Percentiles rank a stretch among this genome's conserved stretches.
Evolutionary conservation across 2,329 filamentous ascomycete genomes (phyloP).

Genomic region (Fusarium multiceps): DNA sequence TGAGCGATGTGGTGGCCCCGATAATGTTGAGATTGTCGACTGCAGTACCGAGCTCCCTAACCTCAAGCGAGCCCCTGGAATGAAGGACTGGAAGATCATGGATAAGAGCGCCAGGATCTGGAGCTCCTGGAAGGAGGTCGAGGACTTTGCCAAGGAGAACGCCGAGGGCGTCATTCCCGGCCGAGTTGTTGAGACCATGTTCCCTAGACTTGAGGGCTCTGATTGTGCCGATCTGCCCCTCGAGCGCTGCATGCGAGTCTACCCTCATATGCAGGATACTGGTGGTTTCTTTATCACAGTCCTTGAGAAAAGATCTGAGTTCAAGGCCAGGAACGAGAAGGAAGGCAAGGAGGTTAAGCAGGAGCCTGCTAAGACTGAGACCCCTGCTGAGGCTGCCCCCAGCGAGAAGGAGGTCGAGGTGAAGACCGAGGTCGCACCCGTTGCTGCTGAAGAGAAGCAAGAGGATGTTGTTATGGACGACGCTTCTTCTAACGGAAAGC

Average conservation of each 20-base stretch:
- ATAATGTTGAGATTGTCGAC: conserved; percentile 86
- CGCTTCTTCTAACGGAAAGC: conserved; percentile 50
- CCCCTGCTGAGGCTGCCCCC: conserved; percentile 20
- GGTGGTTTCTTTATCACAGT: conserved; percentile 98
- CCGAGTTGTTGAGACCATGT: conserved; percentile 84
- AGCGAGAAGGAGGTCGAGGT: conserved; percentile 39
- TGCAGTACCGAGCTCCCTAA: conserved; percentile 81
- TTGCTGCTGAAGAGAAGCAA: conserved; percentile 30
- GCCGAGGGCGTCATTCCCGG: conserved; percentile 67
- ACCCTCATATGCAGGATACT: conserved; percentile 95
- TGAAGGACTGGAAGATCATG: conserved; percentile 90
- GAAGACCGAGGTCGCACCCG: conserved; percentile 42
- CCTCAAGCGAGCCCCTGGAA: conserved; percentile 79
- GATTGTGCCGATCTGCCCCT: conserved; percentile 76
- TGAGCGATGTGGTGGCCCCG: conserved; percentile 84
- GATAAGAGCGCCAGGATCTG: conserved; percentile 85
- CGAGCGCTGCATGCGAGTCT: conserved; percentile 91
- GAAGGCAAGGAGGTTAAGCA: conserved; percentile 49
- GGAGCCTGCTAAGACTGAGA: conserved; percentile 28
- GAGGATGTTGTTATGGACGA: conserved; percentile 50
- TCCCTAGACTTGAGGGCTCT: conserved; percentile 69
- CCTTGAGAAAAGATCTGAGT: conserved; percentile 89
- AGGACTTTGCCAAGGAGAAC: conserved; percentile 72
- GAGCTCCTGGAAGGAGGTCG: conserved; percentile 84
- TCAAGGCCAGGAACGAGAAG: conserved; percentile 79